Evolutionary conservation across 2,329 filamentous ascomycete genomes (phyloP).

Genomic region (Aspergillus viridinutans): DNA sequence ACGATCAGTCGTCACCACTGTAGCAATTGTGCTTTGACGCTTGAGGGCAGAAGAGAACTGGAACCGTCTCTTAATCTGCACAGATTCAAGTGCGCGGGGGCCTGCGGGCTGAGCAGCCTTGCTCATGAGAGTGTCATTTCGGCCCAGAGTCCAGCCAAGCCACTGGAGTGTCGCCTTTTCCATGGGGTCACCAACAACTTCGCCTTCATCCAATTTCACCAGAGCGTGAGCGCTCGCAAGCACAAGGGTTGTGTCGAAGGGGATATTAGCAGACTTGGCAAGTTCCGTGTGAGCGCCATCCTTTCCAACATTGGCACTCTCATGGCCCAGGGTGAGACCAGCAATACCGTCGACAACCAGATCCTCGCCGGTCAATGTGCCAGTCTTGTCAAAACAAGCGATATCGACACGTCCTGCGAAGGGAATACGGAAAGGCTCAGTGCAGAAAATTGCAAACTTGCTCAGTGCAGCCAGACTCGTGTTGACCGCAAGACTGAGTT

Average conservation of each 20-base stretch:
- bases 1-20: conserved; percentile 67
- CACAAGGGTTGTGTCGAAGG: conserved; percentile 82
- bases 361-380: conserved; percentile 93
- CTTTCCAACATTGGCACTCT: conserved; percentile 62
- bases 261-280: conserved; percentile 64
- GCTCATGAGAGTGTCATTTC: conserved; percentile 76
- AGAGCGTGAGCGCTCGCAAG: conserved; percentile 92
- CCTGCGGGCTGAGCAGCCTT: conserved; percentile 47
- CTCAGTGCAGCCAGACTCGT: conserved; percentile 92
- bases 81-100: conserved; percentile 58
- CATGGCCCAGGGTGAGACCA: conserved; percentile 70
- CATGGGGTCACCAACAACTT: conserved; percentile 97
- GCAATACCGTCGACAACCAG: conserved; percentile 96
- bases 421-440: conserved; percentile 96
- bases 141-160: conserved; percentile 88
- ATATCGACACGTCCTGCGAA: conserved; percentile 93
- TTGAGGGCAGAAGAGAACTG: conserved; percentile 97
- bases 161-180: conserved; percentile 90
- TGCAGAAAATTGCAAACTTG: conserved; percentile 96
- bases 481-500: conserved; percentile 94
- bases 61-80: conserved; percentile 94
- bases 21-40: conserved; percentile 90
- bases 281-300: conserved; percentile 82
- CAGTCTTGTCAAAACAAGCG: conserved; percentile 98
- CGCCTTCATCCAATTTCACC: conserved; percentile 93